These are phyloP conservation scores for Austroboletus eburneus DNA, from an alignment of 768 basidiomycete genomes.

Conservation along the genomic window DNA sequence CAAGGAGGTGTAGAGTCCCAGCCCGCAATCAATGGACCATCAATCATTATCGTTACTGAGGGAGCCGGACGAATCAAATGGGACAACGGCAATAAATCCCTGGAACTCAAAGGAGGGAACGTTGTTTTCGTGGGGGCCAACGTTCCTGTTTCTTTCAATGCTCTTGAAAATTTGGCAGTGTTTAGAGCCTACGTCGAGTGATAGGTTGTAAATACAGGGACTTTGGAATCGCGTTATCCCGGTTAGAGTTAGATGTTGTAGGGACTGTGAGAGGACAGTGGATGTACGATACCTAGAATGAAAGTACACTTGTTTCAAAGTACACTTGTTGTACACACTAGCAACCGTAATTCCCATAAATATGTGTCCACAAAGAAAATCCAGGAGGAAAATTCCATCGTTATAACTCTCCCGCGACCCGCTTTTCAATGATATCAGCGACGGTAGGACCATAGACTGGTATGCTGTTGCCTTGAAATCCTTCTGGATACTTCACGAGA, in stretches of 20 bases:
- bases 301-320: background rate
- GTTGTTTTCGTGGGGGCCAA: slow-evolving; percentile 83
- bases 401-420: slow-evolving; percentile 37
- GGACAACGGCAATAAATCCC: slow-evolving; percentile 32
- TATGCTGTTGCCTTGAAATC: slow-evolving; percentile 78
- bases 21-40: slow-evolving; percentile 71
- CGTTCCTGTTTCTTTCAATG: slow-evolving; percentile 47
- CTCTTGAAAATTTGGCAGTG: slow-evolving; percentile 23
- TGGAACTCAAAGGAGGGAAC: slow-evolving; percentile 57
- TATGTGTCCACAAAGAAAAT: too few relatives aligned
- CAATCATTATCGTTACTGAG: slow-evolving; percentile 72
- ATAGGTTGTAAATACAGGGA: background rate
- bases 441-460: slow-evolving; percentile 66
- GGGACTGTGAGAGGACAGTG: too few relatives aligned
- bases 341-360: background rate
- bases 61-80: slow-evolving; percentile 59
- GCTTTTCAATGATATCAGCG: slow-evolving; percentile 68
- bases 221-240: background rate
- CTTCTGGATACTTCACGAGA: slow-evolving; percentile 67
- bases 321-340: too few relatives aligned
- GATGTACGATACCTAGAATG: background rate
- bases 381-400: background rate
- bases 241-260: background rate
- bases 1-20: slow-evolving; percentile 50
- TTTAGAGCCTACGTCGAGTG: slow-evolving; percentile 29